These are phyloP conservation scores for Pseudodiploospora longispora DNA, from an alignment of 2,329 filamentous ascomycete genomes.

Conservation along the genomic window DNA sequence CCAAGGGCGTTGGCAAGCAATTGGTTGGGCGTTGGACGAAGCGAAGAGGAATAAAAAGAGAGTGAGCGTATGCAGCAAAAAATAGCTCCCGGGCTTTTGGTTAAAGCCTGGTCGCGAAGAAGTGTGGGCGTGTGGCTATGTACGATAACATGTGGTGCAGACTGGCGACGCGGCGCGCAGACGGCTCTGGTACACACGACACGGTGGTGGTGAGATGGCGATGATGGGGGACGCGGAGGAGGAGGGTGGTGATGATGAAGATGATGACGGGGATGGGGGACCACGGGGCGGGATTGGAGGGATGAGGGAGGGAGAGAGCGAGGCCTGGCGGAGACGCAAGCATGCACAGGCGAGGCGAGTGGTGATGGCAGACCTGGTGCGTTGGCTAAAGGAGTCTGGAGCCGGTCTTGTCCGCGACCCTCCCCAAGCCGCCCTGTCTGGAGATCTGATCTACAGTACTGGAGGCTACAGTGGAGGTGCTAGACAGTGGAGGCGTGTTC, in stretches of 20 bases:
- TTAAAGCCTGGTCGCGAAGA: too few relatives aligned
- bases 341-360: slow-evolving; percentile 6
- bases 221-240: slow-evolving; percentile 1
- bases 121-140: too few relatives aligned
- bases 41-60: neutral
- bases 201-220: neutral
- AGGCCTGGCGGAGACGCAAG: slow-evolving; percentile 1
- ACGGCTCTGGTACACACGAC: neutral
- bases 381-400: slow-evolving; percentile 8
- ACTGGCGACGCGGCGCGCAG: too few relatives aligned
- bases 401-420: slow-evolving; percentile 8
- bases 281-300: neutral
- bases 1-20: too few relatives aligned
- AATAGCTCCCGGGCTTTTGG: too few relatives aligned
- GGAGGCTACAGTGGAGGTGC: too few relatives aligned
- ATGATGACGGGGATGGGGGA: neutral
- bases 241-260: slow-evolving; percentile 6
- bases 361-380: slow-evolving; percentile 14
- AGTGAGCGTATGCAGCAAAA: too few relatives aligned
- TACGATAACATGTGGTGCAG: too few relatives aligned
- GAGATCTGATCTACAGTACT: neutral
- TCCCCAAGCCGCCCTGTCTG: neutral
- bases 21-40: neutral
- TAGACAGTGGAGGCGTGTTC: too few relatives aligned
- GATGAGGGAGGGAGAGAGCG: neutral